These are phyloP conservation scores for Dipteronia dyeriana DNA, from an alignment of 345 rosid species.

Conservation along the genomic window DNA sequence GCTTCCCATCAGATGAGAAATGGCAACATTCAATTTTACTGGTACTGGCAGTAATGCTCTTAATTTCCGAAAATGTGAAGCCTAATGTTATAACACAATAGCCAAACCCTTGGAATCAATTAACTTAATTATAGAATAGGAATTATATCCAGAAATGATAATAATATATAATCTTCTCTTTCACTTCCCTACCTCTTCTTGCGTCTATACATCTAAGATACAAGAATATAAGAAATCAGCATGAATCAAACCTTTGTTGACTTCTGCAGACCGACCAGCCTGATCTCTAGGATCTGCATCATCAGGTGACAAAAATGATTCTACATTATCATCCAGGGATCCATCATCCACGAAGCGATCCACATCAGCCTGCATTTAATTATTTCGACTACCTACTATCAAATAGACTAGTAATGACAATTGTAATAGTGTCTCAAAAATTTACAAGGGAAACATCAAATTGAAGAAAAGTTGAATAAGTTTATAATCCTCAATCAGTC, in stretches of 20 bases:
- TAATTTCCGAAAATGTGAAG: conserved; percentile 47
- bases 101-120: conserved; percentile 4
- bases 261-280: conserved; percentile 38
- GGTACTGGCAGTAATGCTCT: conserved; percentile 39
- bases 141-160: neutral
- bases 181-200: neutral
- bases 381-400: conserved; percentile 20
- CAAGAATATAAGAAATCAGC: conserved; percentile 6
- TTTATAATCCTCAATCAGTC: neutral
- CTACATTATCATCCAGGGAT: conserved; percentile 59
- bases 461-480: conserved; percentile 8
- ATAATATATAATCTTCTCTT: neutral
- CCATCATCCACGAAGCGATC: conserved; percentile 54
- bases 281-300: conserved; percentile 47
- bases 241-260: conserved; percentile 45
- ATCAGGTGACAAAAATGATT: conserved; percentile 54
- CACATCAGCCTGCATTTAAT: conserved; percentile 49
- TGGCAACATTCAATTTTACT: conserved; percentile 60
- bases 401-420: conserved; percentile 13
- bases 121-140: neutral
- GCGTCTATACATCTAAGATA: neutral
- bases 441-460: neutral
- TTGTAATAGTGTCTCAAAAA: neutral
- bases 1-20: conserved; percentile 71
- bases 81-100: conserved; percentile 33